Evolutionary conservation across 768 basidiomycete genomes (phyloP), one percentile per base, ranked within the genome.

Genomic region (Boletus sp.): DNA sequence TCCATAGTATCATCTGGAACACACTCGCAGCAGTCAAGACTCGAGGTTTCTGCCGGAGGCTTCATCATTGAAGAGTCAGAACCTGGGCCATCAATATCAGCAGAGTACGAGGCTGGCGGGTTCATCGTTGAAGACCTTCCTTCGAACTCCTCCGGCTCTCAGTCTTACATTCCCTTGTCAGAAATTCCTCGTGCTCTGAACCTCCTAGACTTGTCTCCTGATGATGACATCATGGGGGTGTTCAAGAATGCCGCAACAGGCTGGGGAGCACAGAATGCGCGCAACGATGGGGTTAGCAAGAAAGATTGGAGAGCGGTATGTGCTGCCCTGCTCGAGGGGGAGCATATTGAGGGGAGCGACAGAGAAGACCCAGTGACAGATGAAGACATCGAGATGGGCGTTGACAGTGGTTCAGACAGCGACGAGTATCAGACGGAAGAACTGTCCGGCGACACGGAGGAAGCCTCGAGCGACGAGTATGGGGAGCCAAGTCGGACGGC

Each of bases 221-320:
- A 90, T 65, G 90, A 93, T 62, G 81, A 89, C 50, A 76, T 90
- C 11, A 76, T 93, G 5, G 65, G 76, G 2, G 85, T 90, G 2
- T 90, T 93, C 69, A 77, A 77, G 35, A 89, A 87, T 56, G 90
- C 91, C 3, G 85, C 87, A 0, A 74, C 80, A 2, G 90, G 88
- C 17, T 91, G 90, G 90, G 70, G 69, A 45, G 73, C 70, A 13
- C 71, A 70, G 10, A 56, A 64, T 33, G 52, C 54, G 7, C 64
- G 60, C 32, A 72, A 67, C 14, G 68, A 69, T 29, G 66, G 71
- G 41, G 79, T 93, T 25, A 81, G 77, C 59, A 73, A 77, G 46
- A 82, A 83, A 29, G 90, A 92, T 64, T 93, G 88, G 87, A 80
- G 87, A 35, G 79, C 88, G 13, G 87, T 93, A 5, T 93, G 90